Base-by-base conservation (phyloP, 129 eudicot species). In the Helichrysum umbraculigerum region DNA sequence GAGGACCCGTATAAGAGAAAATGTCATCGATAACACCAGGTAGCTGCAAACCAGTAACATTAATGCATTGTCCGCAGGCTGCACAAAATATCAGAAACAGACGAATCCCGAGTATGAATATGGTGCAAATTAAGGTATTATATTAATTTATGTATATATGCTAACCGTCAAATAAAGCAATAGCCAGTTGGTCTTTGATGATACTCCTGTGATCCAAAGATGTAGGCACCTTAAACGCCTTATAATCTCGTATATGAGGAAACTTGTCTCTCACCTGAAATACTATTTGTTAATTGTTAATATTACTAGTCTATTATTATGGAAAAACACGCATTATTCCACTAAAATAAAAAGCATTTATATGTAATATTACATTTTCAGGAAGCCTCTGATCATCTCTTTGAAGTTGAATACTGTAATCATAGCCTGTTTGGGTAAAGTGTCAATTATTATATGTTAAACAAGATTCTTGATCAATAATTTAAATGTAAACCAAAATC, bases 11-110 rank as follows among this genome's bases (percentile, higher is more conserved):
- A 76, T 94, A 94, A 73, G 86, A 85, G 88, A 87, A 94, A 59
- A 94, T 37, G 52, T 91, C 96, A 19, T 94, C 99, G 34, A 94
- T 79, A 69, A 89, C 88, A 78, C 99, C 97, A 47, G 99, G 97
- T 76, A 91, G 57, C 83, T 94, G 99, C 86, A 94, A 78, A 66
- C 99, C 87, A 77, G 97, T 87, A 47, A 86, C 90, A 66, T 61
- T 84, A 72, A 82, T 79, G 77, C 91, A 89, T 50, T 74, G 66
- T 64, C 96, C 93, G 70, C 67, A 83, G 67, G 88, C 99, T 94
- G 78, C 78, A 85, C 15, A 21, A n/a, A 54, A 68, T 61, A 70
- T 37, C 75, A 74, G 14, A 66, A 61, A 51, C n/a, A 34, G 6
- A 34, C 7, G 4, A 35, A 35, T 35, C 1, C 41, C 7, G 41